Evolutionary conservation across 73 alveolate species (phyloP), one percentile per base, ranked within the genome.

Genomic region (Paramecium bursaria): DNA sequence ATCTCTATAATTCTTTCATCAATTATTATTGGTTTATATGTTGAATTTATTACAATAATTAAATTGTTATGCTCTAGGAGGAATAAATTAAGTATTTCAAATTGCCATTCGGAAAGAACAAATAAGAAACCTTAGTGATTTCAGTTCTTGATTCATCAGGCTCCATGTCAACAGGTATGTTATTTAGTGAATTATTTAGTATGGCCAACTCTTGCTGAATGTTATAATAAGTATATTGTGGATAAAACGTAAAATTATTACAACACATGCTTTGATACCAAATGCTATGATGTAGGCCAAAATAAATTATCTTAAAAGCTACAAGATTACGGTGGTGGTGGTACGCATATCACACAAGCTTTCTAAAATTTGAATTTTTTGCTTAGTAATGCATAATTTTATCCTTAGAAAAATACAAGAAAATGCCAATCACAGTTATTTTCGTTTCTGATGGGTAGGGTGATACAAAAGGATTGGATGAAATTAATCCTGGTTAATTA

Each of bases 81-180:
- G 9, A 30, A 11, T 57, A 9, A 27, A 30, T 27, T 10, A 57
- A 57, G n/a, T 57, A 57, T 57, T 57, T 57, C 33, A 57, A 57
- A 57, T 27, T 57, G 0, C 76, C 52, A 27, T n/a, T n/a, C n/a
- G 19, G 27, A 1, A 0, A 27, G 1, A 30, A 30, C 7, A 1
- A 2, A 7, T 19, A 57, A 57, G 6, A 57, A 23, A 29, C 76
- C 5, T 57, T 30, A 29, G 27, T 75, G 1, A 19, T 75, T 15
- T 75, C 77, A 4, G 39, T 75, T n/a, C 17, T 75, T 25, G 88
- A 75, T 75, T 46, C 77, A 10, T 75, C 88, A 31, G 79, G 88
- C 10, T 75, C 88, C 19, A 75, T 75, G 79, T 13, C 7, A 3
- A 29, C n/a, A 5, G 27, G 76, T 57, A 57, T 23, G 3, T 3